Evolutionary conservation across 2,329 filamentous ascomycete species (phyloP), one percentile per base, ranked within the genome.

Genomic region (Botryotinia globosa): DNA sequence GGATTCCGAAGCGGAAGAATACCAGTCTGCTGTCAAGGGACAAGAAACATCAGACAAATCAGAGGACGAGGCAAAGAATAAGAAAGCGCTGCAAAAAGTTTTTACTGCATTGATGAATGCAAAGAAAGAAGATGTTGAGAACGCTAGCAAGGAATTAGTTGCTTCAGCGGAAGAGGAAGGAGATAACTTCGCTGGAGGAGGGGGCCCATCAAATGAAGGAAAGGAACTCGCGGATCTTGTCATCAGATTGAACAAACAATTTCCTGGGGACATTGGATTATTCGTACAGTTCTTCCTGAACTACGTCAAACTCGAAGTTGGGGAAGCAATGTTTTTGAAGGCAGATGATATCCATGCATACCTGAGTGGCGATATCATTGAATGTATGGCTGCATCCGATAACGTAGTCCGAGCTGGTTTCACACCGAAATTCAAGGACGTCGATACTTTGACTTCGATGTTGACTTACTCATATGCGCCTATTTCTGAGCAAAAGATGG

Each of bases 311-410:
- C 88, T 99, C 22, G 85, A 92, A 67, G 89, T 94, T 1, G 96
- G 96, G 69, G 95, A 99, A 83, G 96, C 95, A 14, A 92, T 99
- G 85, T 99, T 98, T 84, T 87, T 99, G 51, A 93, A 94, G 79
- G 96, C 96, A 10, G 95, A 99, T 80, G 96, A 98, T 80, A 98
- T 98, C 78, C 96, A 99, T 82, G 96, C 96, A 66, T 99, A 99
- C 82, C 84, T 97, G 61, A 93, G 91, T 4, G 93, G 93, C 74
- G 95, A 99, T 80, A 97, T 99, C 77, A 94, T 99, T 81, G 96
- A 99, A 83, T 99, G 96, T 85, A 99, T 99, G 96, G 96, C 96
- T 0, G 92, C 94, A 14, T 97, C 93, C n/a, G 96, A 99, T 87
- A 99, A 99, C 77, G 96, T 99, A 51, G 94, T 99, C 69, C 94